Evolutionary conservation across 371 early-diverging fungal genomes (phyloP).

Genomic region (Entomophthora muscae): DNA sequence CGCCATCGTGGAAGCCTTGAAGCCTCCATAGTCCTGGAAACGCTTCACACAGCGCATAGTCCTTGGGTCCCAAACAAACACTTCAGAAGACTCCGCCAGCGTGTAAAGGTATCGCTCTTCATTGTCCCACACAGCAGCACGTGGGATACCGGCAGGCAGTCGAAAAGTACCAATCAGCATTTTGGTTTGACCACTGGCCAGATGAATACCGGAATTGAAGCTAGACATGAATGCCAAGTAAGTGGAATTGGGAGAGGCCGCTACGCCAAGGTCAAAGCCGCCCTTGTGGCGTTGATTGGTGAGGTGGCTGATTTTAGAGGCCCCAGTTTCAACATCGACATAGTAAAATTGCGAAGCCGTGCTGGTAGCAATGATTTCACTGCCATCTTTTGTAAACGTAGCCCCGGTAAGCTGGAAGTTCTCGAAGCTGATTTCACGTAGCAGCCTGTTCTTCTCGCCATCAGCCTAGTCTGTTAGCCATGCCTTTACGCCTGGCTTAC

Average conservation of each 20-base stretch:
- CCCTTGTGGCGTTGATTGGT: background rate
- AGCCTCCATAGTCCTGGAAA: slow-evolving; percentile 67
- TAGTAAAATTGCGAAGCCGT: slow-evolving; percentile 57
- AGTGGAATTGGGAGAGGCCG: background rate
- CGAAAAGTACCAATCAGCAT: slow-evolving; percentile 69
- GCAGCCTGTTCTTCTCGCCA: slow-evolving; percentile 73
- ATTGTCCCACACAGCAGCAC: slow-evolving; percentile 31
- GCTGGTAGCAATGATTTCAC: slow-evolving; percentile 54
- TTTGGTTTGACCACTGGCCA: slow-evolving; percentile 57
- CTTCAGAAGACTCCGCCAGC: slow-evolving; percentile 37
- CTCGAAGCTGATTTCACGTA: slow-evolving; percentile 62
- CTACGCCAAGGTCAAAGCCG: background rate
- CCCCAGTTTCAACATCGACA: slow-evolving; percentile 64
- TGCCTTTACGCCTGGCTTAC: too few species aligned
- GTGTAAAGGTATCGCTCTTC: slow-evolving; percentile 47
- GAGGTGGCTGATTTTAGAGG: background rate
- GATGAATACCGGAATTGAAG: slow-evolving; percentile 53
- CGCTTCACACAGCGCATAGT: slow-evolving; percentile 42
- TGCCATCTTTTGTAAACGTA: slow-evolving; percentile 52
- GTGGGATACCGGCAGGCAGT: slow-evolving; percentile 60
- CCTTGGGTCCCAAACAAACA: slow-evolving; percentile 54
- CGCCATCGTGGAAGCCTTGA: slow-evolving; percentile 44
- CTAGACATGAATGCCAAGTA: slow-evolving; percentile 51
- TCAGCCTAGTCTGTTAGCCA: slow-evolving; percentile 54
- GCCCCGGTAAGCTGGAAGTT: slow-evolving; percentile 64